A percentile compares a stretch with the other conserved stretches of the same genome.
Evolutionary conservation across 345 rosid genomes (phyloP).

Genomic region (Arabis alpina): DNA sequence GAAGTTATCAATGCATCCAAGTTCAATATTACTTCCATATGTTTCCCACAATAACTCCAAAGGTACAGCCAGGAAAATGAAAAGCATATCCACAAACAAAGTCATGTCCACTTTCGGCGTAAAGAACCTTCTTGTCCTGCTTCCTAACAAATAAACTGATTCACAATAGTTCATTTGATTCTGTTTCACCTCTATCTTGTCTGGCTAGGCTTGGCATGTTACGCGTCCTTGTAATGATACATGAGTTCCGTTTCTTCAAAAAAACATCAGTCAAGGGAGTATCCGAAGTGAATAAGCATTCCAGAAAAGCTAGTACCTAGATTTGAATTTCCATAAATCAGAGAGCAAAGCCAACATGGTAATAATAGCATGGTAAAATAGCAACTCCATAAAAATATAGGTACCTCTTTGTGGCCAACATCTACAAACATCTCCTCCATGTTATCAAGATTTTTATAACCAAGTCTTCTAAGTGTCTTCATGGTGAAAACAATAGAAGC

Average conservation of each 20-base stretch:
- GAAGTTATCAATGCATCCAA: slow-evolving; percentile 19
- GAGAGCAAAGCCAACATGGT: neutral
- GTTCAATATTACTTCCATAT: neutral
- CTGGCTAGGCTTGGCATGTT: neutral
- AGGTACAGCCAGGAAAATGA: slow-evolving; percentile 21
- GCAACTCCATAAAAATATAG: neutral
- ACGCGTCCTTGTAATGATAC: slow-evolving; percentile 4
- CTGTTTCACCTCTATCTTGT: no score
- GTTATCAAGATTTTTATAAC: no score
- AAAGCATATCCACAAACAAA: slow-evolving; percentile 25
- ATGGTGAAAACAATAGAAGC: no score
- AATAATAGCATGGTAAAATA: no score
- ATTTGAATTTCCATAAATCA: neutral
- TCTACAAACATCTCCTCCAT: no score
- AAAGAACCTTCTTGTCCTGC: slow-evolving; percentile 22
- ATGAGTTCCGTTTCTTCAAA: slow-evolving; percentile 4
- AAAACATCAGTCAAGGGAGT: slow-evolving; percentile 33
- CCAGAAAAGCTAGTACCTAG: slow-evolving; percentile 24
- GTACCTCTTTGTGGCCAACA: no score
- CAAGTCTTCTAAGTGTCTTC: no score
- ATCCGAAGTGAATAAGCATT: slow-evolving; percentile 14
- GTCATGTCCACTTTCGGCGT: slow-evolving; percentile 17
- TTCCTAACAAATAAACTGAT: slow-evolving; percentile 16
- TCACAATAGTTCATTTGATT: neutral
- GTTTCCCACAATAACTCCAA: neutral